These are phyloP conservation scores for Vanilla planifolia DNA, from an alignment of 106 monocot genomes.

Conservation along the genomic window DNA sequence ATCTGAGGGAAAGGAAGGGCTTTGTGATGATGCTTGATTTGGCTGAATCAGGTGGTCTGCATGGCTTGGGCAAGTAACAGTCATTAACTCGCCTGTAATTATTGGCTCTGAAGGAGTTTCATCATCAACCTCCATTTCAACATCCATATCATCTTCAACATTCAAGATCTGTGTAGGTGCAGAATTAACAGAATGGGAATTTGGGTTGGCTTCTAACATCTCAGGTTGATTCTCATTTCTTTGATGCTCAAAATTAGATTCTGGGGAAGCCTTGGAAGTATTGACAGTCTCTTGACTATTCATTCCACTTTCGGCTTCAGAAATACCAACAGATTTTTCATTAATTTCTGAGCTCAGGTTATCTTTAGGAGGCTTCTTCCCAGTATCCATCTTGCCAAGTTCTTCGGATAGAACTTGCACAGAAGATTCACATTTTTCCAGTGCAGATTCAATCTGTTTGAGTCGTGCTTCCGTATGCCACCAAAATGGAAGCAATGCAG, in stretches of 20 bases:
- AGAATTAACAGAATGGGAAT: background rate
- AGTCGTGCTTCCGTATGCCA: slow-evolving; percentile 65
- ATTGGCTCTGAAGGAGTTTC: slow-evolving; percentile 23
- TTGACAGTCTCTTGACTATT: slow-evolving; percentile 6
- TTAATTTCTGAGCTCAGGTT: background rate
- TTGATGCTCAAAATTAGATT: slow-evolving; percentile 3
- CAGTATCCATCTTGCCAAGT: slow-evolving; percentile 3
- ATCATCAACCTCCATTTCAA: slow-evolving; percentile 99
- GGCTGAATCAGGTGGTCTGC: slow-evolving; percentile 7
- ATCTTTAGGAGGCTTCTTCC: slow-evolving; percentile 3
- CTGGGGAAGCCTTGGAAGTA: background rate
- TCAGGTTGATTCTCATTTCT: slow-evolving; percentile 9
- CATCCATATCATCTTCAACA: slow-evolving; percentile 74
- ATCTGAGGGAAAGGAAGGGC: slow-evolving; percentile 22
- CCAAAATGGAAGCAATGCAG: slow-evolving; percentile 91
- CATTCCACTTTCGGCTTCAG: background rate
- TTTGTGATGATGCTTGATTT: slow-evolving; percentile 2
- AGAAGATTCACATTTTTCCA: slow-evolving; percentile 40
- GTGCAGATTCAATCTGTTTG: slow-evolving; percentile 47
- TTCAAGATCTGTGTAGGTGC: slow-evolving; percentile 17
- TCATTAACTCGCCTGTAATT: slow-evolving; percentile 1
- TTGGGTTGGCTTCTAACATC: slow-evolving; percentile 2
- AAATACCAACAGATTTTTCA: background rate
- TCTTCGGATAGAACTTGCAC: background rate
- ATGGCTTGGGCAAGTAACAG: slow-evolving; percentile 2